These are phyloP conservation scores for Aspergillus sp. DNA, from an alignment of 2,329 filamentous ascomycete species.

Conservation along the genomic window DNA sequence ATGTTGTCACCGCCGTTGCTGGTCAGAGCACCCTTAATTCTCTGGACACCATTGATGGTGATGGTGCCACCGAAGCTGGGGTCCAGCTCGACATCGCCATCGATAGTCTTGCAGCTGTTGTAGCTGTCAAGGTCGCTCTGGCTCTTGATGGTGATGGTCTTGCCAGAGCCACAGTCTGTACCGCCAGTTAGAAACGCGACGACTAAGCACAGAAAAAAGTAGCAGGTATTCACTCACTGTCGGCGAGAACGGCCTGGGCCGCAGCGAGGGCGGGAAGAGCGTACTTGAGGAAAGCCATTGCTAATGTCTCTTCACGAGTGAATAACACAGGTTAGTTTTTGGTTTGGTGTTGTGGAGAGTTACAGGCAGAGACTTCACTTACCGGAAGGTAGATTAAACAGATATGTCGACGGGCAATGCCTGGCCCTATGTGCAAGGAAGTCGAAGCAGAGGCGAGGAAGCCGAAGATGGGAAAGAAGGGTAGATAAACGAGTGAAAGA, in stretches of 20 bases:
- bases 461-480: slow-evolving; percentile 14
- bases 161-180: slow-evolving; percentile 23
- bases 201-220: background rate
- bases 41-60: slow-evolving; percentile 59
- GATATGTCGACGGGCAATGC: slow-evolving; percentile 13
- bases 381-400: background rate
- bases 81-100: slow-evolving; percentile 67
- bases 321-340: background rate
- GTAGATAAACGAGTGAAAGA: slow-evolving; percentile 36
- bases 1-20: slow-evolving; percentile 59
- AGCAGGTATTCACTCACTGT: slow-evolving; percentile 22
- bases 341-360: background rate
- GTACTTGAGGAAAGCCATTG: slow-evolving; percentile 57
- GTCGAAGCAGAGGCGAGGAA: slow-evolving; percentile 12
- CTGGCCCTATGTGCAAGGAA: slow-evolving; percentile 13
- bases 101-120: slow-evolving; percentile 64
- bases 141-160: slow-evolving; percentile 55
- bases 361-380: background rate
- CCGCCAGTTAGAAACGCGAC: slow-evolving; percentile 6
- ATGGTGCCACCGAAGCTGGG: slow-evolving; percentile 58
- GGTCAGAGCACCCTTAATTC: slow-evolving; percentile 59
- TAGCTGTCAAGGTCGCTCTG: slow-evolving; percentile 64
- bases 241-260: slow-evolving; percentile 53
- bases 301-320: slow-evolving; percentile 1
- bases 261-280: slow-evolving; percentile 57